These are phyloP conservation scores for Berkeleyomyces basicola DNA, from an alignment of 2,329 filamentous ascomycete species.

Conservation along the genomic window DNA sequence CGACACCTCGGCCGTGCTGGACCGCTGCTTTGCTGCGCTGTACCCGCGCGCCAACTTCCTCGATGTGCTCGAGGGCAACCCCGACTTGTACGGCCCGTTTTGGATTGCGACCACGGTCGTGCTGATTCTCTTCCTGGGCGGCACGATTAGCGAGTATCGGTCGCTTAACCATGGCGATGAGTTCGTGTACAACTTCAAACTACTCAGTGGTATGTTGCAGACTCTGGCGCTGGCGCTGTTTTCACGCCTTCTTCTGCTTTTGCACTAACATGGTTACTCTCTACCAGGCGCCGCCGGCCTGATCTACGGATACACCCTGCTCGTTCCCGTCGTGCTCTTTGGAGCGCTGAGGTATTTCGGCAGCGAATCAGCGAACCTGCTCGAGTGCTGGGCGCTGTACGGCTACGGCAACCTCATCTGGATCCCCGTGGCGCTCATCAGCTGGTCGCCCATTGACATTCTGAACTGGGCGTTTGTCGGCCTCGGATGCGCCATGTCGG, in stretches of 20 bases:
- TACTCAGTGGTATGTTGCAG: conserved; percentile 56
- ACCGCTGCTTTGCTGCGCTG: conserved; percentile 74
- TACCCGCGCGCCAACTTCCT: conserved; percentile 90
- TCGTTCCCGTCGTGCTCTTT: conserved; percentile 76
- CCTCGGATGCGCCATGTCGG: conserved; percentile 68
- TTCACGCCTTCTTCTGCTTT: not conserved
- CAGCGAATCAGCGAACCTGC: conserved; percentile 76
- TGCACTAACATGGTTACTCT: not conserved
- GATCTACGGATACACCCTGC: conserved; percentile 84
- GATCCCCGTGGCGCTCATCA: conserved; percentile 85
- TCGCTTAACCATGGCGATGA: conserved; percentile 48
- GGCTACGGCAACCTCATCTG: conserved; percentile 95
- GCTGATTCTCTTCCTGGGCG: conserved; percentile 84
- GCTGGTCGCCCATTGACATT: conserved; percentile 69
- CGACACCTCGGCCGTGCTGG: conserved; percentile 76
- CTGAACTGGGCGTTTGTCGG: conserved; percentile 91
- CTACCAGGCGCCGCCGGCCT: conserved; percentile 62
- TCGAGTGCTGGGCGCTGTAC: conserved; percentile 92
- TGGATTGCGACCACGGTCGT: conserved; percentile 99
- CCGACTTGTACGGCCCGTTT: conserved; percentile 90
- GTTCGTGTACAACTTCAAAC: conserved; percentile 80
- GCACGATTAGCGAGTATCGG: conserved; percentile 86
- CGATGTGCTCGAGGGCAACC: conserved; percentile 90
- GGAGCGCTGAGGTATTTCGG: conserved; percentile 87
- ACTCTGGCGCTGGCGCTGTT: not conserved